phyloP scores from a whole-genome alignment of 1,284 basidiomycete species.

The Sporisorium graminicola region DNA sequence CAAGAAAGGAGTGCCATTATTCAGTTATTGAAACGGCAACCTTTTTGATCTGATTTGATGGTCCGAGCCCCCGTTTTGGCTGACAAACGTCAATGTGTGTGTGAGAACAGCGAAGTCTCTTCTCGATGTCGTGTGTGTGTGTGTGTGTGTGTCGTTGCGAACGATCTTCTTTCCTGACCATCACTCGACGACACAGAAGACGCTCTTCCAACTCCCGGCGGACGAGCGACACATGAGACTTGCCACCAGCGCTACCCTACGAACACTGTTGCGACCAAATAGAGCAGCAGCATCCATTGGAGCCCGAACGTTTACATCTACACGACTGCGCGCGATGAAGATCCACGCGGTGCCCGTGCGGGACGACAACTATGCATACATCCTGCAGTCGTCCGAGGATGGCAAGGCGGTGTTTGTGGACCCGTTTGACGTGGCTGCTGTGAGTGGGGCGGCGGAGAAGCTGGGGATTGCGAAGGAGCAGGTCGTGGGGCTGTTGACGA shows the following conservation, averaged over 20 bases:
- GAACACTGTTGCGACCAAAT: not conserved
- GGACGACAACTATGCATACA: constrained; percentile 69
- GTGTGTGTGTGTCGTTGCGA: too few relatives aligned
- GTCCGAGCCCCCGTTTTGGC: not conserved
- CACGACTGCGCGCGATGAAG: constrained; percentile 53
- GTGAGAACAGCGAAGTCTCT: too few relatives aligned
- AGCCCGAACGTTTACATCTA: constrained; percentile 1
- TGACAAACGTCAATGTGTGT: not conserved
- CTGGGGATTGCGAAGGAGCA: constrained; percentile 72
- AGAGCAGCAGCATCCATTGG: not conserved
- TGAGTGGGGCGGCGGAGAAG: constrained; percentile 77
- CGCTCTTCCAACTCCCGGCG: too few relatives aligned
- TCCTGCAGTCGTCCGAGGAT: constrained; percentile 57
- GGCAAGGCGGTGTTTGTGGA: constrained; percentile 72
- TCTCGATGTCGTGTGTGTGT: not conserved
- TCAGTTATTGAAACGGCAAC: not conserved
- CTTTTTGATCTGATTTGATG: not conserved
- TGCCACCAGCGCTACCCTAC: too few relatives aligned
- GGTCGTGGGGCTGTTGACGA: constrained; percentile 66
- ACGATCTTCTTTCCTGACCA: not conserved
- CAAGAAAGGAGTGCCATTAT: too few relatives aligned
- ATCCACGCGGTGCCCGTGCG: constrained; percentile 67
- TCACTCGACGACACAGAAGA: not conserved
- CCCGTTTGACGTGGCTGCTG: constrained; percentile 84
- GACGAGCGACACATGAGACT: not conserved